These are phyloP conservation scores for Suillus fuscotomentosus DNA, from an alignment of 768 basidiomycete genomes.

Conservation along the genomic window DNA sequence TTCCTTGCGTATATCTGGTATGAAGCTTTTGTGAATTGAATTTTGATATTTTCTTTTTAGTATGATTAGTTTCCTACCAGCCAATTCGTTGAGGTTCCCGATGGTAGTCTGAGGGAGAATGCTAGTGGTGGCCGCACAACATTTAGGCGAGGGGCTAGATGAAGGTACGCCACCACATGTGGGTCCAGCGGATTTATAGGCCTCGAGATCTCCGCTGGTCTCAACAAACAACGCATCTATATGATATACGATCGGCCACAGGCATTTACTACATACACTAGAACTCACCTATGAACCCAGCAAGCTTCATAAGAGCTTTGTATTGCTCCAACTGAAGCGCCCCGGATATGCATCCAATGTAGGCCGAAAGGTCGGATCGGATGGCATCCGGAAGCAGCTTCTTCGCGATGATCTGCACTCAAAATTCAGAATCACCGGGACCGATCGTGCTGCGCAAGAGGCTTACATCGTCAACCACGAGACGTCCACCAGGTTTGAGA, in stretches of 20 bases:
- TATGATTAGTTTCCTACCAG: slow-evolving; percentile 30
- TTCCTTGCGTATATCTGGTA: slow-evolving; percentile 50
- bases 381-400: slow-evolving; percentile 42
- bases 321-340: slow-evolving; percentile 42
- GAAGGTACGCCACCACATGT: slow-evolving; percentile 16
- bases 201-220: slow-evolving; percentile 40
- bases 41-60: background rate
- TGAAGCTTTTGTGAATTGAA: slow-evolving; percentile 32
- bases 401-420: slow-evolving; percentile 44
- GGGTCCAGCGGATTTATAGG: slow-evolving; percentile 27
- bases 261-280: background rate
- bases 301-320: slow-evolving; percentile 31
- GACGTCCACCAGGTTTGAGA: slow-evolving; percentile 56
- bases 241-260: background rate
- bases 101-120: slow-evolving; percentile 5
- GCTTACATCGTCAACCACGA: slow-evolving; percentile 49
- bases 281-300: slow-evolving; percentile 42
- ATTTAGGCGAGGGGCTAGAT: slow-evolving; percentile 6
- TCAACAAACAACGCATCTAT: slow-evolving; percentile 42
- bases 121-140: background rate
- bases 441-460: background rate
- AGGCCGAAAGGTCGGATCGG: slow-evolving; percentile 37
- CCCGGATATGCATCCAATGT: slow-evolving; percentile 48
- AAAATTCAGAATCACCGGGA: background rate
- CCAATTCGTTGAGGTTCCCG: slow-evolving; percentile 44